Conservation (phyloP, 306 rosid species). For the Psophocarpus tetragonolobus region DNA sequence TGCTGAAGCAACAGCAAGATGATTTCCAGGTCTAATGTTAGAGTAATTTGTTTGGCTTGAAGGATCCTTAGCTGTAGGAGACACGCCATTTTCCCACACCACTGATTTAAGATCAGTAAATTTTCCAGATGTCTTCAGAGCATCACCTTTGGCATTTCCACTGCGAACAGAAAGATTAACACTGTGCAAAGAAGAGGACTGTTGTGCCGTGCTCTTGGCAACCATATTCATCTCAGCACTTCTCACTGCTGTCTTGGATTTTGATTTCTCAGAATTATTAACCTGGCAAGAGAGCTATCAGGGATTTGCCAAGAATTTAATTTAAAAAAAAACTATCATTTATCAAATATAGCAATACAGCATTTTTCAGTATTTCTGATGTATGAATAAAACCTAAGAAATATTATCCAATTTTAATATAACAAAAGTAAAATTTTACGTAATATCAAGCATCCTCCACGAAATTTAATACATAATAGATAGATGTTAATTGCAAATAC, state of each 20-base stretch:
- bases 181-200: constrained; percentile 49
- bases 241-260: constrained; percentile 67
- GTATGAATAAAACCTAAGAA: background rate
- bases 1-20: constrained; percentile 64
- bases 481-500: too few species aligned
- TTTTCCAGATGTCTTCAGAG: constrained; percentile 88
- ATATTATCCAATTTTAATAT: background rate
- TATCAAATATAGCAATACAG: background rate
- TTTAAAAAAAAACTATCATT: background rate
- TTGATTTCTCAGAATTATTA: constrained; percentile 81
- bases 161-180: constrained; percentile 67
- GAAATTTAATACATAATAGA: background rate
- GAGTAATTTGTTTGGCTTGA: constrained; percentile 65
- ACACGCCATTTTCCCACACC: constrained; percentile 78
- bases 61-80: constrained; percentile 65
- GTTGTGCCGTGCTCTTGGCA: constrained; percentile 68
- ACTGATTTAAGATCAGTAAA: constrained; percentile 86
- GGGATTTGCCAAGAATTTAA: constrained; percentile 6
- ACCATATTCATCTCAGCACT: constrained; percentile 60
- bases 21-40: constrained; percentile 60
- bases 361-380: background rate
- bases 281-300: constrained; percentile 47
- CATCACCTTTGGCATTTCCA: constrained; percentile 68
- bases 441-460: background rate
- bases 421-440: background rate